Percentiles rank a stretch among this genome's conserved stretches.
phyloP scores from a whole-genome alignment of 768 basidiomycete species.

The Psilocybe cubensis region DNA sequence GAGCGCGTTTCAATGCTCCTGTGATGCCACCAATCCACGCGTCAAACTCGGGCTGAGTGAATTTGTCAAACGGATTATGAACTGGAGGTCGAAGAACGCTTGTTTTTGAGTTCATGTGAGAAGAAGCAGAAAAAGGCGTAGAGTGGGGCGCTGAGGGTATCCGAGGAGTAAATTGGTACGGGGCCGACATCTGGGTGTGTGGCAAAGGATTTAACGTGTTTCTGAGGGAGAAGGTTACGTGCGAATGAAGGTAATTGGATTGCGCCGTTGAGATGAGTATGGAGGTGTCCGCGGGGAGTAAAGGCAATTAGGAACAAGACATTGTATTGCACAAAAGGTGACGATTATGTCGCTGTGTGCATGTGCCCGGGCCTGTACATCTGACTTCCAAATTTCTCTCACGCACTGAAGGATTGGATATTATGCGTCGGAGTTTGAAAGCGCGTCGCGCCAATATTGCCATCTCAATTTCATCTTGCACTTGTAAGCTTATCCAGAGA shows the following conservation, averaged over 20 bases:
- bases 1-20: slow-evolving; percentile 54
- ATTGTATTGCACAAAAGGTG: not conserved
- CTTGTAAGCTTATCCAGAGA: too few species aligned
- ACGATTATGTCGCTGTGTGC: not conserved
- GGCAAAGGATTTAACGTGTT: not conserved
- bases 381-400: not conserved
- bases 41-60: slow-evolving; percentile 70
- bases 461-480: too few species aligned
- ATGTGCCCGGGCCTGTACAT: too few species aligned
- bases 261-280: not conserved
- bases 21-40: slow-evolving; percentile 71
- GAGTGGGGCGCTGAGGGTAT: slow-evolving; percentile 25
- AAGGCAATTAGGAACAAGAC: not conserved
- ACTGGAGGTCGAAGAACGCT: slow-evolving; percentile 50
- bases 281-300: not conserved
- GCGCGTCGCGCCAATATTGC: too few species aligned
- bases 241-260: not conserved
- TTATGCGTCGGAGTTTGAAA: too few species aligned
- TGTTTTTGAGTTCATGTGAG: slow-evolving; percentile 16
- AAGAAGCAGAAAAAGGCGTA: slow-evolving; percentile 21
- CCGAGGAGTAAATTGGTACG: slow-evolving; percentile 25
- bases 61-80: slow-evolving; percentile 75
- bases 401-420: too few species aligned
- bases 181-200: slow-evolving; percentile 18
- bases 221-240: not conserved